phyloP scores from a whole-genome alignment of 129 eudicot species.

The Flaveria trinervia region DNA sequence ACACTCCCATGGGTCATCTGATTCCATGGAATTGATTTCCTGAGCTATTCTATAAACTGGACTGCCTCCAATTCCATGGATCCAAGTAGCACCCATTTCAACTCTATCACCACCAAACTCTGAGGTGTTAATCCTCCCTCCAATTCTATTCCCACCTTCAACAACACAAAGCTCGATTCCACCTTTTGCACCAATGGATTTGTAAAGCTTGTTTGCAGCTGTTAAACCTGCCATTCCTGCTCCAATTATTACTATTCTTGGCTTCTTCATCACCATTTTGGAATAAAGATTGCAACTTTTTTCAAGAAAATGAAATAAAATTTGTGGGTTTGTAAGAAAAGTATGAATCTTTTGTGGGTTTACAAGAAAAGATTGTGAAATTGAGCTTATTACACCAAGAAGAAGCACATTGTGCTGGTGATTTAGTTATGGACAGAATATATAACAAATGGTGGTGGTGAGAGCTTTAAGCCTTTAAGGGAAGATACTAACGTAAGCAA shows the following conservation, averaged over 20 bases:
- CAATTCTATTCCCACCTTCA: constrained; percentile 86
- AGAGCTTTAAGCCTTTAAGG: not conserved
- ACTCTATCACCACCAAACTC: constrained; percentile 85
- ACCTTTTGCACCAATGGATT: constrained; percentile 37
- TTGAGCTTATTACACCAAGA: not conserved
- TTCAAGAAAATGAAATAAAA: not conserved
- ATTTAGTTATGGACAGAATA: constrained; percentile 30
- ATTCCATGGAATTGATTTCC: constrained; percentile 50
- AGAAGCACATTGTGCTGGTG: constrained; percentile 9
- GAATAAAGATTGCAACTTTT: not conserved
- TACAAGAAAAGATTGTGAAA: constrained; percentile 1
- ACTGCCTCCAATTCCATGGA: constrained; percentile 87
- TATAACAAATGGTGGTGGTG: constrained; percentile 29
- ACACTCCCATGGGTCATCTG: constrained; percentile 85
- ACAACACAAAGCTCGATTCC: constrained; percentile 63
- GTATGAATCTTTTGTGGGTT: not conserved
- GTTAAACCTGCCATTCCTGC: constrained; percentile 94
- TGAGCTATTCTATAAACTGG: constrained; percentile 77
- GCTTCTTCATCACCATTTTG: constrained; percentile 67
- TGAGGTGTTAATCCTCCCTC: constrained; percentile 77
- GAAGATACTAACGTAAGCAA: constrained; percentile 19
- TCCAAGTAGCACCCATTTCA: constrained; percentile 97
- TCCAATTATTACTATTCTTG: constrained; percentile 81
- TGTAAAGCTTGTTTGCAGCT: constrained; percentile 84
- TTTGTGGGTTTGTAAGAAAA: constrained; percentile 28